Evolutionary conservation across 225 moss, liverwort and hornwort genomes (phyloP).

Genomic region (Thuidium tamariscinum): DNA sequence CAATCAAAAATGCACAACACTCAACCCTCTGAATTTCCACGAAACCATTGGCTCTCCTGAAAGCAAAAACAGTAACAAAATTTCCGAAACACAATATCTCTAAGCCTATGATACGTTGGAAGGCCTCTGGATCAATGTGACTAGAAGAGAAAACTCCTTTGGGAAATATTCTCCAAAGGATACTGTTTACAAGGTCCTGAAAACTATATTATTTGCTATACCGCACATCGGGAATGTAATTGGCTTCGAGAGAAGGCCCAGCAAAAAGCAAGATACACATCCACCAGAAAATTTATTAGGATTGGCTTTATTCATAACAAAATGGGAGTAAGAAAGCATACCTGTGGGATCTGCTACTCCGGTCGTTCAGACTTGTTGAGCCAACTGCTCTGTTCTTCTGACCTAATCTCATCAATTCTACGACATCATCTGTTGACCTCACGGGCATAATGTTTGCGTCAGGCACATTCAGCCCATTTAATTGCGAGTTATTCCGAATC

Average conservation of each 20-base stretch:
- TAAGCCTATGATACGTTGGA: background rate
- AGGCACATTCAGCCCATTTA: conserved; percentile 74
- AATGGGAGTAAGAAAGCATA: background rate
- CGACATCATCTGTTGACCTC: conserved; percentile 68
- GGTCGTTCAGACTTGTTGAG: conserved; percentile 85
- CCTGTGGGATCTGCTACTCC: conserved; percentile 94
- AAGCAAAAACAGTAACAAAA: background rate
- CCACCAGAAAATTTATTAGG: background rate
- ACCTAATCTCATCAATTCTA: conserved; percentile 87
- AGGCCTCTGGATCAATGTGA: background rate
- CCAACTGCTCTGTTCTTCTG: conserved; percentile 81
- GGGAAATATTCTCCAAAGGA: background rate
- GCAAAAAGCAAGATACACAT: background rate
- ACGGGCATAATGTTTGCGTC: conserved; percentile 84
- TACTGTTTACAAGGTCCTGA: background rate
- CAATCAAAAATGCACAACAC: background rate
- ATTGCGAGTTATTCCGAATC: conserved; percentile 84
- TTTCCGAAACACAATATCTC: background rate
- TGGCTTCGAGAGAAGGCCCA: background rate
- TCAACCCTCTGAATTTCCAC: background rate
- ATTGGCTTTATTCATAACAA: background rate
- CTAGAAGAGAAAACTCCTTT: background rate
- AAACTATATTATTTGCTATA: background rate
- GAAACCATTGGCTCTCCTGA: background rate
- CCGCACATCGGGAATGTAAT: background rate